phyloP scores from a whole-genome alignment of 768 basidiomycete species.

The Mycena filopes region DNA sequence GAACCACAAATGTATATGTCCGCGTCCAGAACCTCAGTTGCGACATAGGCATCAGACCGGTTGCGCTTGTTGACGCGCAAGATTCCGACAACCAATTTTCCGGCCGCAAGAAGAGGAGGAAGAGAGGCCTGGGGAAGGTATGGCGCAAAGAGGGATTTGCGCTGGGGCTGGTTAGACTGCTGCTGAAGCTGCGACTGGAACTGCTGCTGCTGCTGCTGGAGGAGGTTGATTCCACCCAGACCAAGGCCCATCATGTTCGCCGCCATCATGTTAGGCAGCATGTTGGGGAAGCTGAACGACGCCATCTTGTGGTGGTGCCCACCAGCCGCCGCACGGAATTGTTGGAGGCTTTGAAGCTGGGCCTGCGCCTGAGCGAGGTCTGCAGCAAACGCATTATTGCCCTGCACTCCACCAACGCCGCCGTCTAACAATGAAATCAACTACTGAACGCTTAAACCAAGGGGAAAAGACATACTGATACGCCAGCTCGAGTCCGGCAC shows the following conservation, averaged over 20 bases:
- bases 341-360: slow-evolving; percentile 94
- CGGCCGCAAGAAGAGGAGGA: slow-evolving; percentile 94
- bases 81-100: slow-evolving; percentile 97
- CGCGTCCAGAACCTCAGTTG: slow-evolving; percentile 97
- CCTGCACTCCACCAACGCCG: slow-evolving; percentile 75
- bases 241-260: slow-evolving; percentile 95
- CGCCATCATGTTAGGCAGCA: slow-evolving; percentile 97
- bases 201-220: slow-evolving; percentile 94
- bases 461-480: slow-evolving; percentile 63
- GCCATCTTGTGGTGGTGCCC: slow-evolving; percentile 98
- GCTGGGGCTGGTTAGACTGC: slow-evolving; percentile 90
- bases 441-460: slow-evolving; percentile 9
- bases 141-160: slow-evolving; percentile 98
- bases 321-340: slow-evolving; percentile 94
- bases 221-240: slow-evolving; percentile 81
- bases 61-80: slow-evolving; percentile 98
- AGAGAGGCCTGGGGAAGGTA: slow-evolving; percentile 98
- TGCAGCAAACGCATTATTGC: slow-evolving; percentile 71
- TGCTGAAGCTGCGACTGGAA: slow-evolving; percentile 97
- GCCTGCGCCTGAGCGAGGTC: slow-evolving; percentile 98
- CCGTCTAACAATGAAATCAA: slow-evolving; percentile 62
- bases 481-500: slow-evolving; percentile 86
- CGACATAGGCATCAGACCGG: slow-evolving; percentile 97
- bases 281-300: slow-evolving; percentile 97
- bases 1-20: slow-evolving; percentile 99